These are phyloP conservation scores for Gossypium schwendimanii DNA, from an alignment of 441 rosid species.

Conservation along the genomic window DNA sequence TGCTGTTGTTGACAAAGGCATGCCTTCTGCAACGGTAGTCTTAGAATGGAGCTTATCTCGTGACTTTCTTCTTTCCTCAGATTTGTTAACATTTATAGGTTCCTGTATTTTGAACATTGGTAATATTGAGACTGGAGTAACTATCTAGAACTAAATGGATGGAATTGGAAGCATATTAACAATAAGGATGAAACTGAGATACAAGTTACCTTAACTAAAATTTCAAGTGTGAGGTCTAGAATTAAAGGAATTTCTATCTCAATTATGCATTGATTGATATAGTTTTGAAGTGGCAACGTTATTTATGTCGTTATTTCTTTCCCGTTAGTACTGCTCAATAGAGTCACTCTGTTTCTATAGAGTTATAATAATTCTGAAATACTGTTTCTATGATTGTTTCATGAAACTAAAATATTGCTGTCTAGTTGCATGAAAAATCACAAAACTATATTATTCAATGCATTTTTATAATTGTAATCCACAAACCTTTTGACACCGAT, in stretches of 20 bases:
- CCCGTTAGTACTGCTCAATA: background rate
- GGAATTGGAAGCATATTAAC: background rate
- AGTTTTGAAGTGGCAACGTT: background rate
- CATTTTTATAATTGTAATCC: background rate
- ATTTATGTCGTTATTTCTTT: background rate
- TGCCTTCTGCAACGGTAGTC: background rate
- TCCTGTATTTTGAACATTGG: conserved; percentile 5
- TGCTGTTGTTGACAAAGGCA: background rate
- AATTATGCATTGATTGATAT: background rate
- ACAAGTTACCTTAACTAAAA: background rate
- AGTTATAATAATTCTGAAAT: conserved; percentile 1
- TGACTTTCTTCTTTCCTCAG: background rate
- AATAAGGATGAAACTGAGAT: background rate
- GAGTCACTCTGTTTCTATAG: background rate
- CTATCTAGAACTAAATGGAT: background rate
- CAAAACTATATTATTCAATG: background rate
- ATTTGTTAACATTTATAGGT: conserved; percentile 5
- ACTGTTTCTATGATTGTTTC: background rate
- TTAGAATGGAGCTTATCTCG: background rate
- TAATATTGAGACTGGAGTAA: background rate
- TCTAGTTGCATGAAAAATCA: background rate
- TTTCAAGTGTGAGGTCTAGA: background rate
- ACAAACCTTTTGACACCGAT: conserved; percentile 13
- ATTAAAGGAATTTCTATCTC: conserved; percentile 3
- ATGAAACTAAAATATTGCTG: background rate